Conservation (phyloP, 2,329 filamentous ascomycete genomes). For the Chalaropsis thielavioides region DNA sequence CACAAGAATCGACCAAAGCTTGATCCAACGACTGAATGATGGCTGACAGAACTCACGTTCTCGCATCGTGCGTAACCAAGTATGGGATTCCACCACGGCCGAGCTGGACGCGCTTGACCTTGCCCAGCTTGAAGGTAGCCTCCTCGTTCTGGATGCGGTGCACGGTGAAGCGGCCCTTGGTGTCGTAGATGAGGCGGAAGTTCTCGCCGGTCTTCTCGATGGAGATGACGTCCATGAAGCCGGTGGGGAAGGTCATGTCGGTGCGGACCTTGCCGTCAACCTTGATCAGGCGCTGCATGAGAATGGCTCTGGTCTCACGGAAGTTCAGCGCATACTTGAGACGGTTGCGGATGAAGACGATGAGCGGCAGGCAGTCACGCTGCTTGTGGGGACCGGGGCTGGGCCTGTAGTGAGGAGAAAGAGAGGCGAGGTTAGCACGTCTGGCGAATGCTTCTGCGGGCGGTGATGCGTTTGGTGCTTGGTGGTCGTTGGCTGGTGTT, state of each 20-base stretch:
- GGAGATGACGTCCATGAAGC: constrained; percentile 98
- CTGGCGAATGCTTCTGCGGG: too few relatives aligned
- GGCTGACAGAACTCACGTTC: constrained; percentile 97
- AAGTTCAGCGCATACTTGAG: constrained; percentile 99
- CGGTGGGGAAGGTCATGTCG: constrained; percentile 90
- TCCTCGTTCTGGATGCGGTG: constrained; percentile 98
- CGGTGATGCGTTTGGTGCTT: not conserved
- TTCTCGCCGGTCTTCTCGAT: constrained; percentile 99
- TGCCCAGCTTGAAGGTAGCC: constrained; percentile 99
- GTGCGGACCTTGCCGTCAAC: constrained; percentile 99
- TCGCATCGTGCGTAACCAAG: constrained; percentile 99
- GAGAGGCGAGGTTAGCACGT: constrained; percentile 2
- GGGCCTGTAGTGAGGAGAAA: constrained; percentile 29
- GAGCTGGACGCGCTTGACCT: constrained; percentile 99
- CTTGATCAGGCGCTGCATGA: constrained; percentile 99
- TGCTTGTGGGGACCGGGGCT: constrained; percentile 94
- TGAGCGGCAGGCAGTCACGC: constrained; percentile 94
- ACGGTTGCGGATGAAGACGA: constrained; percentile 93
- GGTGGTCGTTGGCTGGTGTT: not conserved
- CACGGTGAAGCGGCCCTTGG: constrained; percentile 99
- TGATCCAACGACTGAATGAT: constrained; percentile 99
- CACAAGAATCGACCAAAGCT: constrained; percentile 67
- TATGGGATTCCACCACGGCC: constrained; percentile 99
- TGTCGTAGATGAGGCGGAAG: constrained; percentile 99
- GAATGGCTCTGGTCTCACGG: constrained; percentile 92